These are phyloP conservation scores for Nyssa sinensis DNA, from an alignment of 148 eudicot genomes.

Conservation along the genomic window DNA sequence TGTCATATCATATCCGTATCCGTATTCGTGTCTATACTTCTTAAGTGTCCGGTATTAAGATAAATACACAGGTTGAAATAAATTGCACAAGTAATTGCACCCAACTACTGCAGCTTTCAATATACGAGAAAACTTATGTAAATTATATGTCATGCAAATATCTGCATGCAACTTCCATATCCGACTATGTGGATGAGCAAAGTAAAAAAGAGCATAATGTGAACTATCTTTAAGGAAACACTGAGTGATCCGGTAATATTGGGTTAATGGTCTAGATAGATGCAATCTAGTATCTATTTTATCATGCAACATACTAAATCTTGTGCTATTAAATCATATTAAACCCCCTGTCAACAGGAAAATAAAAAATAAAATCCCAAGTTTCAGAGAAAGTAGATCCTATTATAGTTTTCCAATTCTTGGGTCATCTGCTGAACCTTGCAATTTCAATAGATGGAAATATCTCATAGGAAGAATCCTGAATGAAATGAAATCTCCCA, in stretches of 20 bases:
- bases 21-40: too few species aligned
- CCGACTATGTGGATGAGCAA: neutral
- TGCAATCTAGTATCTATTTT: too few species aligned
- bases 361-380: neutral
- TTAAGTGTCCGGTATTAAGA: too few species aligned
- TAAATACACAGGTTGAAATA: neutral
- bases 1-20: too few species aligned
- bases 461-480: neutral
- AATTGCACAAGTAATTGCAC: neutral
- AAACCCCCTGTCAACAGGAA: neutral
- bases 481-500: neutral
- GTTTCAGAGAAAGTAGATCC: neutral
- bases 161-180: neutral
- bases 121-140: neutral
- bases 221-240: too few species aligned
- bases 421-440: slow-evolving; percentile 5
- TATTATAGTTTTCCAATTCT: neutral
- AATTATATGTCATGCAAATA: neutral
- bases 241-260: neutral
- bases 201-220: too few species aligned
- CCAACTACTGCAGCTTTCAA: neutral
- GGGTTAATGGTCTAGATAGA: neutral
- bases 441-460: neutral
- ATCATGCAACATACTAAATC: neutral
- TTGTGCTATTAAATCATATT: neutral